A percentile compares a stretch with the other conserved stretches of the same genome.
phyloP scores from a whole-genome alignment of 148 eudicot species.

The Rhododendron kiyosumense region DNA sequence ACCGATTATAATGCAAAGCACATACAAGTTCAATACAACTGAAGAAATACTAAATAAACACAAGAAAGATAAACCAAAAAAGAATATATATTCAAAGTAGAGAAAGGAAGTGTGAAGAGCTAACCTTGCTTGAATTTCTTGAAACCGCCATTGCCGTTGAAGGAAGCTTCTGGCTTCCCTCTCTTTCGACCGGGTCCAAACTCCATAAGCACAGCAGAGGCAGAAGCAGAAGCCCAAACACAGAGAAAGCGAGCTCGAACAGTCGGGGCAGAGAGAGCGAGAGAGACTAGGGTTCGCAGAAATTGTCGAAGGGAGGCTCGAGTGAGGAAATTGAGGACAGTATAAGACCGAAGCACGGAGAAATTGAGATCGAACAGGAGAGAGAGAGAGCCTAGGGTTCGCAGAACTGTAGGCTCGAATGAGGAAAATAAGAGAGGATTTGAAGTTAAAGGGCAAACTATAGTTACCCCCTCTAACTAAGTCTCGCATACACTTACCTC shows the following conservation, averaged over 20 bases:
- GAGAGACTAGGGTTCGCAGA: neutral
- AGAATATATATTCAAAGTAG: neutral
- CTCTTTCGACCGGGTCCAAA: constrained; percentile 59
- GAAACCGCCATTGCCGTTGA: constrained; percentile 54
- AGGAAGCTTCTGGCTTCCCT: constrained; percentile 32
- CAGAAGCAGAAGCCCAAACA: neutral
- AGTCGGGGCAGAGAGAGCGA: neutral
- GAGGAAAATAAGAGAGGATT: neutral
- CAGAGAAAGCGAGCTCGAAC: neutral
- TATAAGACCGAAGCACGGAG: neutral
- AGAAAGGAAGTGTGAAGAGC: neutral
- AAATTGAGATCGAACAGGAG: neutral
- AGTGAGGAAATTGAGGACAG: neutral
- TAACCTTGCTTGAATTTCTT: constrained; percentile 66
- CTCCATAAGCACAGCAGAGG: constrained; percentile 33
- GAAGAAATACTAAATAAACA: neutral
- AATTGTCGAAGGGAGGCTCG: neutral
- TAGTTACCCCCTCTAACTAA: no score
- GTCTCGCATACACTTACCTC: no score
- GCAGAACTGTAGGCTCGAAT: neutral
- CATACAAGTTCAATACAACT: neutral
- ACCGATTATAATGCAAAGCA: neutral
- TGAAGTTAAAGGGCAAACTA: no score
- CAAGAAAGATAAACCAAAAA: neutral
- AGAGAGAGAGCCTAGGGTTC: neutral